These are phyloP conservation scores for Grammothele lineata DNA, from an alignment of 768 basidiomycete species.

Conservation along the genomic window DNA sequence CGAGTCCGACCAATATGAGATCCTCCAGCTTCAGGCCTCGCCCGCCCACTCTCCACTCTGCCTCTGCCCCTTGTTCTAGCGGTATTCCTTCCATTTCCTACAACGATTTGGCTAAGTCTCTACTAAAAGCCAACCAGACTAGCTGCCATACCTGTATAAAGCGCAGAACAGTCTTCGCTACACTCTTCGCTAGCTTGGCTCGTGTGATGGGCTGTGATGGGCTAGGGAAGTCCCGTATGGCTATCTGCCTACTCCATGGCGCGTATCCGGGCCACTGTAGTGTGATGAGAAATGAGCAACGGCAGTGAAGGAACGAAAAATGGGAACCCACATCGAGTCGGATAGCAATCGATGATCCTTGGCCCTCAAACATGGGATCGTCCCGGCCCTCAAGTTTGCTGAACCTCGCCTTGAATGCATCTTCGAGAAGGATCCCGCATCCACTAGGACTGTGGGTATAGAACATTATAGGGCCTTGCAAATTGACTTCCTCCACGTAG, in stretches of 20 bases:
- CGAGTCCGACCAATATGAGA: constrained; percentile 70
- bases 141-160: constrained; percentile 59
- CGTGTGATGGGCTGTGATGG: constrained; percentile 75
- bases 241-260: constrained; percentile 77
- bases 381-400: constrained; percentile 53
- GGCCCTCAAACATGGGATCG: constrained; percentile 61
- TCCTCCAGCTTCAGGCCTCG: constrained; percentile 57
- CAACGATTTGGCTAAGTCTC: background rate
- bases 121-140: too few species aligned
- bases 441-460: constrained; percentile 47
- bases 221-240: constrained; percentile 74
- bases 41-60: constrained; percentile 58
- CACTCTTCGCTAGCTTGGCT: constrained; percentile 73
- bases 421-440: constrained; percentile 58
- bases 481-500: constrained; percentile 65
- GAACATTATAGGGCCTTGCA: constrained; percentile 66
- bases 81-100: constrained; percentile 46
- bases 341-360: constrained; percentile 78
- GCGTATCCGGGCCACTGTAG: constrained; percentile 81
- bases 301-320: background rate
- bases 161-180: constrained; percentile 70
- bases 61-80: constrained; percentile 65
- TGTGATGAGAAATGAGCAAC: background rate
- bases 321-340: constrained; percentile 62
- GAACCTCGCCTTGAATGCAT: constrained; percentile 60